A percentile compares a stretch with the other conserved stretches of the same genome.
These are phyloP conservation scores for Sechiopsis laciniata DNA, from an alignment of 306 rosid genomes.

Conservation along the genomic window DNA sequence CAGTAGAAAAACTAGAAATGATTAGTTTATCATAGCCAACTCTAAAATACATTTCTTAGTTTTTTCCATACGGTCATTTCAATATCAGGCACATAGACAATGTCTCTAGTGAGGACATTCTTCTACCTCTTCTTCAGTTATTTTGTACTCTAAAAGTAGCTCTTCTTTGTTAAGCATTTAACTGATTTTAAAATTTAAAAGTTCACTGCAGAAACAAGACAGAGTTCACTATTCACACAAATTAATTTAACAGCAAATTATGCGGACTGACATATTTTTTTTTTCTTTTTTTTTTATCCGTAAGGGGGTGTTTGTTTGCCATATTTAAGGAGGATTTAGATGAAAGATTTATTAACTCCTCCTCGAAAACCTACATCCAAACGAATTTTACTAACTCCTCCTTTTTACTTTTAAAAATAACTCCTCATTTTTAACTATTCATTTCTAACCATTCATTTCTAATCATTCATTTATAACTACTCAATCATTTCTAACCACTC, in stretches of 20 bases:
- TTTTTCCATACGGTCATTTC: background rate
- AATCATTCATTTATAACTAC: no score
- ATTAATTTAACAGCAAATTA: background rate
- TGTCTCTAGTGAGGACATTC: background rate
- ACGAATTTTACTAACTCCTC: no score
- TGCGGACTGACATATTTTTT: no score
- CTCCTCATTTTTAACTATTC: no score
- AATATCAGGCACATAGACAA: background rate
- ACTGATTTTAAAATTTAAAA: background rate
- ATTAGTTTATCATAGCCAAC: background rate
- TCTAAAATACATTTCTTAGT: constrained; percentile 2
- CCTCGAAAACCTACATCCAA: no score
- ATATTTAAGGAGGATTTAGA: no score
- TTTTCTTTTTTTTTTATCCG: no score
- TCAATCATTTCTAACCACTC: no score
- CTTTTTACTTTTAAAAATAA: no score
- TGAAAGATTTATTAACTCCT: no score
- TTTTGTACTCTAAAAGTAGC: background rate
- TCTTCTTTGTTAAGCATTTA: background rate
- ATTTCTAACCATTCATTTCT: no score
- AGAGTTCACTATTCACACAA: background rate
- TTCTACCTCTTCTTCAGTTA: background rate
- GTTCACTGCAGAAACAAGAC: background rate
- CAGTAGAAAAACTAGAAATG: background rate
- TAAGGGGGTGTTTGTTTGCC: no score